A percentile compares a stretch with the other conserved stretches of the same genome.
Conservation (phyloP, 75 land plant species). For the Chamaecyparis obtusa region DNA sequence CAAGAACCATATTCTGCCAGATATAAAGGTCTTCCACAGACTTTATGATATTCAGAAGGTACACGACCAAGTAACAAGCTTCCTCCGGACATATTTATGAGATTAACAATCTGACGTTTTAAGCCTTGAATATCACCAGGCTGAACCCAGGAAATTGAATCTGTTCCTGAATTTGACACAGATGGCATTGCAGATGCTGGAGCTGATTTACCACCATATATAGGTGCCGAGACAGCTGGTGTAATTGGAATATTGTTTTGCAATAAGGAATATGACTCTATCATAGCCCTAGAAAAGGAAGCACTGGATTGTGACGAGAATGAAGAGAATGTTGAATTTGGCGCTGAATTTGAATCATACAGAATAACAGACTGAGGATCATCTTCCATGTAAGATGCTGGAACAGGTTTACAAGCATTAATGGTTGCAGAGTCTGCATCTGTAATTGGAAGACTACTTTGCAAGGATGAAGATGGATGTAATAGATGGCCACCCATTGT, state of each 20-base stretch:
- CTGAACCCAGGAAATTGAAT: slow-evolving; percentile 40
- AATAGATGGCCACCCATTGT: too few species aligned
- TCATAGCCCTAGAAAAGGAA: neutral
- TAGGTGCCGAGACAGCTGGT: neutral
- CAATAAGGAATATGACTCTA: neutral
- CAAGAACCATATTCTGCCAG: slow-evolving; percentile 70
- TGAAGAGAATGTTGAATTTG: neutral
- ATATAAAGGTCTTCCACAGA: slow-evolving; percentile 71
- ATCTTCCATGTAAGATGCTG: neutral
- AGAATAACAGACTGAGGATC: neutral
- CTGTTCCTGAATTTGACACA: neutral
- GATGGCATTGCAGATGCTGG: neutral
- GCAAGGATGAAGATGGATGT: neutral
- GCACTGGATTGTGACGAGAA: neutral
- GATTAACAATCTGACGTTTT: slow-evolving; percentile 70
- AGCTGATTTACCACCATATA: neutral
- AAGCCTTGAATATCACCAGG: slow-evolving; percentile 87
- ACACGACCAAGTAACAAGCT: slow-evolving; percentile 55
- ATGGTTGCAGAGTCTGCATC: neutral
- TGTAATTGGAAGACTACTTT: slow-evolving; percentile 1
- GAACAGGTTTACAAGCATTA: neutral
- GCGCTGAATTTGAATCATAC: neutral
- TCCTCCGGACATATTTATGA: slow-evolving; percentile 69
- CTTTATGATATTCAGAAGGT: slow-evolving; percentile 74
- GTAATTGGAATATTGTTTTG: neutral